Evolutionary conservation across 2,329 filamentous ascomycete genomes (phyloP), one percentile per base, ranked within the genome.

Genomic region (Pestalotiopsis sp.): DNA sequence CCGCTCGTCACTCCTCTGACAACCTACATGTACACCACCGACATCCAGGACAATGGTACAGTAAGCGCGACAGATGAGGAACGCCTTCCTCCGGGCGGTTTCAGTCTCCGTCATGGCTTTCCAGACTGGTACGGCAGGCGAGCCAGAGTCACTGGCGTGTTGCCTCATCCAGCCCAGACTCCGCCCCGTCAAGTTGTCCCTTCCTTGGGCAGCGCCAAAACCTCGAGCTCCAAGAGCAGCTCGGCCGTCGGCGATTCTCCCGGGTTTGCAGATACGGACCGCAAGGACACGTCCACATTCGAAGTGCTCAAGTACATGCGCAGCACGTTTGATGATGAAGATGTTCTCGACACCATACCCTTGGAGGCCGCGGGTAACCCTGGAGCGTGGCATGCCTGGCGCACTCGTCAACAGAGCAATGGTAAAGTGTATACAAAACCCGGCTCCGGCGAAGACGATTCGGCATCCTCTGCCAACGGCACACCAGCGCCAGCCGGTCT

Each of bases 381-480:
- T 2, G 93, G 94, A 6, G 96, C 95, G 25, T 98, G 94, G 92
- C 93, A 97, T 81, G 95, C 95, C 4, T 98, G 95, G 95, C 88
- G 90, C 74, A 89, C 92, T 6, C 88, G 95, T 78, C 88, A 91
- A 67, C 82, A 79, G 74, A 74, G 87, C 80, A 74, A 80, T 69
- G 82, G 82, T 76, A 77, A 88, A 81, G 69, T 83, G 45, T 75
- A 75, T 38, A 39, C 63, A 57, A 68, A 70, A 17, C 36, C 67
- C 12, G 63, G 66, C 69, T 65, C 67, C 27, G 68, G 57, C 75
- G 65, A 78, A 77, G 71, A 66, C n/a, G 31, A 67, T 6, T 64
- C 69, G 7, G 62, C 69, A 3, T 27, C 55, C 31, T 14, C 60
- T 17, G 14, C 17, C 38, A 27, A 23, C 38, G 36, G 27, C 69